Evolutionary conservation across 2,329 filamentous ascomycete species (phyloP).

Genomic region (Orbilia ellipsospora): DNA sequence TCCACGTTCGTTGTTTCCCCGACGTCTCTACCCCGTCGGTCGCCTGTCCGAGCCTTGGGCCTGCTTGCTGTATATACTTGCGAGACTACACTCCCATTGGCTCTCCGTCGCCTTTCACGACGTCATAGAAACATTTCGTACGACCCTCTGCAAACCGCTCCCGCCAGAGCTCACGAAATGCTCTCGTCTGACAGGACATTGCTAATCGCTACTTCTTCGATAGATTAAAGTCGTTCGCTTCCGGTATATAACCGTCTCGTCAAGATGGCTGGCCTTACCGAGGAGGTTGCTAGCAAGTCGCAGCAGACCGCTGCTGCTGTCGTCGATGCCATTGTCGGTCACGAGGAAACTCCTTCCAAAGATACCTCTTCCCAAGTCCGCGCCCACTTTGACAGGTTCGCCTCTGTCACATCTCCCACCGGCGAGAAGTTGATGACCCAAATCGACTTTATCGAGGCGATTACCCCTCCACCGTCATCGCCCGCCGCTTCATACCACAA

Average conservation of each 20-base stretch:
- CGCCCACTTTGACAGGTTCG: slow-evolving; percentile 79
- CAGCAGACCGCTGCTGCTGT: slow-evolving; percentile 46
- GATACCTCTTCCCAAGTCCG: slow-evolving; percentile 69
- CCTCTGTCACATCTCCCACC: slow-evolving; percentile 75
- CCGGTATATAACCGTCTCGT: slow-evolving; percentile 7
- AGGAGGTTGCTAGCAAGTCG: slow-evolving; percentile 40
- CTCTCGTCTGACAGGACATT: too few relatives aligned
- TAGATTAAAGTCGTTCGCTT: slow-evolving; percentile 2
- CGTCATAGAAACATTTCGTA: slow-evolving; percentile 39
- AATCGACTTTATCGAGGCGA: slow-evolving; percentile 88
- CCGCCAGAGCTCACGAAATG: not conserved
- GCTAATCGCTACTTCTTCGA: not conserved
- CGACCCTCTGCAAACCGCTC: slow-evolving; percentile 14
- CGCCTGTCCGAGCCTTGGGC: slow-evolving; percentile 15
- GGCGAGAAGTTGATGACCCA: slow-evolving; percentile 84
- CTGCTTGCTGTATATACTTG: slow-evolving; percentile 37
- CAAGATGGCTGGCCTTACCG: slow-evolving; percentile 38
- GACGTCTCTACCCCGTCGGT: slow-evolving; percentile 9
- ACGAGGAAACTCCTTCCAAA: slow-evolving; percentile 23
- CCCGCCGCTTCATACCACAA: slow-evolving; percentile 82
- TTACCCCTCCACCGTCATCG: slow-evolving; percentile 80
- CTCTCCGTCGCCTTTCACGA: slow-evolving; percentile 5
- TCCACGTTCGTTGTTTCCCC: slow-evolving; percentile 31
- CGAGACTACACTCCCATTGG: not conserved
- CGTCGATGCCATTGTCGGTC: slow-evolving; percentile 47